Evolutionary conservation across 1,139 yeast genomes (phyloP).

Genomic region (Torulaspora pretoriensis): DNA sequence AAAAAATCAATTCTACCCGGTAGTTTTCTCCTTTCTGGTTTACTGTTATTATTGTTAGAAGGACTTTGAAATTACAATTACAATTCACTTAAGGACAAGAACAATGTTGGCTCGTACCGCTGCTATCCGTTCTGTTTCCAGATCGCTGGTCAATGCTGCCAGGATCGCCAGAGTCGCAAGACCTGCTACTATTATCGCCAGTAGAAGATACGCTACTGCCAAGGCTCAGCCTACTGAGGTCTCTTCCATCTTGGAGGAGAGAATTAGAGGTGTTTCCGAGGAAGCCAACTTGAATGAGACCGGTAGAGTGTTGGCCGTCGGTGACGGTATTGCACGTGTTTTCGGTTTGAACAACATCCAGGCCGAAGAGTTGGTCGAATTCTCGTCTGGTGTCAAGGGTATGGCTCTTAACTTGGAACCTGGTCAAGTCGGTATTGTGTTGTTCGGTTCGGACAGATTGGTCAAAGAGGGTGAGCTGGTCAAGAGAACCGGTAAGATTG

Average conservation of each 20-base stretch:
- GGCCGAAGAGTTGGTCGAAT: constrained; percentile 99
- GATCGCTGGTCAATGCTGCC: constrained; percentile 62
- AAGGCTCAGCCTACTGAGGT: constrained; percentile 99
- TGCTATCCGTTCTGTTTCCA: constrained; percentile 76
- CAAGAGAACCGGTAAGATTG: constrained; percentile 99
- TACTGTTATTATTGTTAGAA: constrained; percentile 5
- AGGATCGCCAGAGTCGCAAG: constrained; percentile 65
- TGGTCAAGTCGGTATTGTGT: constrained; percentile 99
- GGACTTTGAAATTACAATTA: constrained; percentile 1
- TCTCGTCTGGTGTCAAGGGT: constrained; percentile 99
- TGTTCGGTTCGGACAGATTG: constrained; percentile 98
- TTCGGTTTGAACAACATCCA: constrained; percentile 99
- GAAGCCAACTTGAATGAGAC: constrained; percentile 98
- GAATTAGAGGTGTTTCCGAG: constrained; percentile 98
- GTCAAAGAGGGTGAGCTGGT: constrained; percentile 99
- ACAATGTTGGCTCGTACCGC: constrained; percentile 72
- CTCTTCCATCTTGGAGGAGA: constrained; percentile 96
- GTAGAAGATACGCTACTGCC: constrained; percentile 85
- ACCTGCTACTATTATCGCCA: constrained; percentile 62
- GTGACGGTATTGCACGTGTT: constrained; percentile 99
- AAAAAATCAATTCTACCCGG: constrained; percentile 4
- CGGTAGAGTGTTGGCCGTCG: constrained; percentile 98
- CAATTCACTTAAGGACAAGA: constrained; percentile 2
- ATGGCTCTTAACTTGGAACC: constrained; percentile 99
- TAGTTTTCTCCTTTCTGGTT: constrained; percentile 6